phyloP scores from a whole-genome alignment of 2,329 filamentous ascomycete species.

The Penicillium sp. region DNA sequence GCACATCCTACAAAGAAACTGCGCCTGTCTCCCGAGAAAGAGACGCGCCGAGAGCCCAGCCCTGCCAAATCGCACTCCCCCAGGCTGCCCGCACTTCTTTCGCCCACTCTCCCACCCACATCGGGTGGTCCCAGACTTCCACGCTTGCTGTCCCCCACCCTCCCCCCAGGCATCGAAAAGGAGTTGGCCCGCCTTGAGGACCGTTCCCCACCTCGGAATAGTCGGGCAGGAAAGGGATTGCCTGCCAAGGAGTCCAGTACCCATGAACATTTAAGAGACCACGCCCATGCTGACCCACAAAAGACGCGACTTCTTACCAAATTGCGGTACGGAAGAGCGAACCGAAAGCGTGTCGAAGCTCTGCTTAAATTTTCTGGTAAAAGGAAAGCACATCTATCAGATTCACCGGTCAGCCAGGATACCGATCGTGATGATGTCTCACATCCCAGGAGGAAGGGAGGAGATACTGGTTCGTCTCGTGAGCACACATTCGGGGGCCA shows the following conservation, averaged over 20 bases:
- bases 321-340: constrained; percentile 52
- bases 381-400: constrained; percentile 29
- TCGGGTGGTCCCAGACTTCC: constrained; percentile 46
- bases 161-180: constrained; percentile 56
- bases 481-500: constrained; percentile 12
- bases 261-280: constrained; percentile 8
- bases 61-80: constrained; percentile 23
- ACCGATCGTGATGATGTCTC: constrained; percentile 21
- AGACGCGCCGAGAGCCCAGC: constrained; percentile 25
- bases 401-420: constrained; percentile 24
- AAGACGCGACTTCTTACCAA: constrained; percentile 46
- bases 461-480: constrained; percentile 10
- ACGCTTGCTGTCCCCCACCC: constrained; percentile 56
- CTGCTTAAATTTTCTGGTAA: constrained; percentile 46
- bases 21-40: constrained; percentile 38
- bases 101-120: constrained; percentile 44
- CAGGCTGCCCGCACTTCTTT: constrained; percentile 38
- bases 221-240: background rate
- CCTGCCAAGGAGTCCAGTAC: constrained; percentile 8
- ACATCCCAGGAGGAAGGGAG: constrained; percentile 18
- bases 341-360: constrained; percentile 48
- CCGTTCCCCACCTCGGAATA: constrained; percentile 24
- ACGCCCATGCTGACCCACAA: background rate
- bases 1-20: constrained; percentile 39
- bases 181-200: constrained; percentile 48